Evolutionary conservation across 2,329 filamentous ascomycete genomes (phyloP).

Genomic region (Aspergillus jensenii): DNA sequence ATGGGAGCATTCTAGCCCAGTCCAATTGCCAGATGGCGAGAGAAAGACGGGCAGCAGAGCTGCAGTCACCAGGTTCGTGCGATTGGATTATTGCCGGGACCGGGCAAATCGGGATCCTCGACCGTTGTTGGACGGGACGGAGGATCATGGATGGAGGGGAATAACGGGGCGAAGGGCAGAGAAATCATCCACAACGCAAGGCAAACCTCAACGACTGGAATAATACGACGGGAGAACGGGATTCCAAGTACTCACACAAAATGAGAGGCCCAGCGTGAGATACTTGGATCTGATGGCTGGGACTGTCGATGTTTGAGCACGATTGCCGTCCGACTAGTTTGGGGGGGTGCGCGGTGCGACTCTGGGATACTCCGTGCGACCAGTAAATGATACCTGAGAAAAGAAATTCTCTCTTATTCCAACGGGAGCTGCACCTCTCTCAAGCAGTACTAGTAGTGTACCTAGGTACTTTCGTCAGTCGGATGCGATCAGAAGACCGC

Average conservation of each 20-base stretch:
- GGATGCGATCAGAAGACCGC: conserved; percentile 1
- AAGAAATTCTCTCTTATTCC: background rate
- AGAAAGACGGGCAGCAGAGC: conserved; percentile 6
- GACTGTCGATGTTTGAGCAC: background rate
- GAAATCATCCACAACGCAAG: background rate
- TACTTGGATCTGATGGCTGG: background rate
- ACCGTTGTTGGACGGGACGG: conserved; percentile 1
- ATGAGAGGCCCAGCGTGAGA: background rate
- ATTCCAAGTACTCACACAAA: conserved; percentile 1
- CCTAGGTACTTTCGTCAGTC: background rate
- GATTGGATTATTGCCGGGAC: conserved; percentile 4
- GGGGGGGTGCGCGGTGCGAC: conserved; percentile 1
- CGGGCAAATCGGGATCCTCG: conserved; percentile 4
- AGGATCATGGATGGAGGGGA: background rate
- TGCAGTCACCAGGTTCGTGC: conserved; percentile 12
- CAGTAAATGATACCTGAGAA: background rate
- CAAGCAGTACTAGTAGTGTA: background rate
- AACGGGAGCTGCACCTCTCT: background rate
- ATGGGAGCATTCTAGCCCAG: conserved; percentile 20
- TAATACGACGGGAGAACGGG: background rate
- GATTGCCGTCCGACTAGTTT: background rate
- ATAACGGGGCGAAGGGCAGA: background rate
- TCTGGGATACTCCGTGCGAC: background rate
- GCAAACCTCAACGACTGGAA: background rate
- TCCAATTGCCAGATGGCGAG: conserved; percentile 13